These are phyloP conservation scores for Yamadazyma scolyti DNA, from an alignment of 805 yeast genomes.

Conservation along the genomic window DNA sequence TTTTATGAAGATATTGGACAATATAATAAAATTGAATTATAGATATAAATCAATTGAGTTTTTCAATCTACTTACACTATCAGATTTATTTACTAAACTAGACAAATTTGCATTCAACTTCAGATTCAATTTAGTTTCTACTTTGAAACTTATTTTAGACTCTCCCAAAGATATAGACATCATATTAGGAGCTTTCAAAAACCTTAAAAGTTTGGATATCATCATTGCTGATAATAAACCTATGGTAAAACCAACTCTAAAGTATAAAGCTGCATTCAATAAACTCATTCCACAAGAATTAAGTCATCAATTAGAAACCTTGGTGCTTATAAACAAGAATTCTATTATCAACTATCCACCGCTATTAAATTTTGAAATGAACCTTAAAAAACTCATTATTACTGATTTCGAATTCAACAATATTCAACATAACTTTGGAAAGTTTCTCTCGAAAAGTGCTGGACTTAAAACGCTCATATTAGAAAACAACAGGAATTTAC, in stretches of 20 bases:
- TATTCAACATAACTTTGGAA: slow-evolving; percentile 23
- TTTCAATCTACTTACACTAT: slow-evolving; percentile 23
- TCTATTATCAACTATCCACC: slow-evolving; percentile 24
- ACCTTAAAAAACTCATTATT: slow-evolving; percentile 23
- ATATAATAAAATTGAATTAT: slow-evolving; percentile 19
- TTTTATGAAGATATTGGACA: slow-evolving; percentile 24
- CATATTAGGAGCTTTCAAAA: slow-evolving; percentile 9
- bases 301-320: slow-evolving; percentile 1
- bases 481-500: slow-evolving; percentile 31
- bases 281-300: slow-evolving; percentile 3
- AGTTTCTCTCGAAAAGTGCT: slow-evolving; percentile 17
- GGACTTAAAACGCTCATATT: slow-evolving; percentile 20
- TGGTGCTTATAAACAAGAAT: slow-evolving; percentile 24
- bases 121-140: slow-evolving; percentile 16
- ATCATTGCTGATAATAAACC: background rate
- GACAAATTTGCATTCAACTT: slow-evolving; percentile 24
- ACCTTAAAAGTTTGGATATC: slow-evolving; percentile 7
- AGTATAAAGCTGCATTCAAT: slow-evolving; percentile 7
- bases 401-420: slow-evolving; percentile 30
- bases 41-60: slow-evolving; percentile 23
- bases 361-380: slow-evolving; percentile 17
- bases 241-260: background rate
- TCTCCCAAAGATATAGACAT: slow-evolving; percentile 2
- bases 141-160: slow-evolving; percentile 16
- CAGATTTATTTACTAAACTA: slow-evolving; percentile 20